These are phyloP conservation scores for Penicillium hordei DNA, from an alignment of 2,329 filamentous ascomycete genomes.

Conservation along the genomic window DNA sequence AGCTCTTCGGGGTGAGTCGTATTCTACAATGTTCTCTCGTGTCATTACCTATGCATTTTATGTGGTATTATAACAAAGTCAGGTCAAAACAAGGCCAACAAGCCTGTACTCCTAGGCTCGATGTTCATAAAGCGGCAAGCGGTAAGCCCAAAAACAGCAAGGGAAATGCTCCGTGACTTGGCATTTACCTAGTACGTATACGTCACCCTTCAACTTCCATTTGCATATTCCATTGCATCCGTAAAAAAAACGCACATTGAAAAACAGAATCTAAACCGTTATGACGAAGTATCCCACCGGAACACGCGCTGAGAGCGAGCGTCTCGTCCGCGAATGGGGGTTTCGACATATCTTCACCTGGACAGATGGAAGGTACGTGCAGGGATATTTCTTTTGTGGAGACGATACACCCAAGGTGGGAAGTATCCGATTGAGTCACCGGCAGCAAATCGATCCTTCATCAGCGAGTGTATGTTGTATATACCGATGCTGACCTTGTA, in stretches of 20 bases:
- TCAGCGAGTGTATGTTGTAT: neutral
- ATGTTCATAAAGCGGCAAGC: neutral
- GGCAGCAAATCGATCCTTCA: too few relatives aligned
- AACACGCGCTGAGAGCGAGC: constrained; percentile 51
- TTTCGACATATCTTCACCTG: constrained; percentile 62
- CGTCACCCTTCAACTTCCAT: neutral
- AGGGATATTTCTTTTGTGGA: too few relatives aligned
- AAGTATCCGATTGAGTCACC: neutral
- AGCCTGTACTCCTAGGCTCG: neutral
- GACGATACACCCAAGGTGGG: neutral
- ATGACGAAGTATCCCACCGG: constrained; percentile 37
- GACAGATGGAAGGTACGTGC: constrained; percentile 55
- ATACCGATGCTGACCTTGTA: neutral
- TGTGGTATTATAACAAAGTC: too few relatives aligned
- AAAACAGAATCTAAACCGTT: too few relatives aligned
- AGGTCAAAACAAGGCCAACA: too few relatives aligned
- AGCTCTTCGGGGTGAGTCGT: neutral
- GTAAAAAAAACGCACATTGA: too few relatives aligned
- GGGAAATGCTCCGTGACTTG: neutral
- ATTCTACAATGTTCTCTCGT: too few relatives aligned
- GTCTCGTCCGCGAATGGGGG: constrained; percentile 58
- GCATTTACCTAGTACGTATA: neutral
- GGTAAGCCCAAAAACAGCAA: neutral
- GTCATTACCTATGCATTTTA: too few relatives aligned
- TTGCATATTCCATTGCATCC: neutral